Conservation (phyloP, 2,329 filamentous ascomycete genomes). For the Arthrobotrys megalospora region DNA sequence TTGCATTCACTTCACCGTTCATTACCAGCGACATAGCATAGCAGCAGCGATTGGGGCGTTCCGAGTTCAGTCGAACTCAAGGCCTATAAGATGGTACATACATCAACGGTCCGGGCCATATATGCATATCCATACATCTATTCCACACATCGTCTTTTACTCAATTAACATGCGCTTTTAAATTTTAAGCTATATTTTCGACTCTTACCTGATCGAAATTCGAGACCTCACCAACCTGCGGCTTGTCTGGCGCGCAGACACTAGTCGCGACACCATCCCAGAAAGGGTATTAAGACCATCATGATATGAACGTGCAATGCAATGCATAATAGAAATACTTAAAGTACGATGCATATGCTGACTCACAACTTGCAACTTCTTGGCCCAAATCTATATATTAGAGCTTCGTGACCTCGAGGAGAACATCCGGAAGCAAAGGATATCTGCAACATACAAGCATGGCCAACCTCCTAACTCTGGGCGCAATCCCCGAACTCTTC, state of each 20-base stretch:
- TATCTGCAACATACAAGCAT: background rate
- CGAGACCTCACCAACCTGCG: too few species aligned
- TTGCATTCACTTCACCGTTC: background rate
- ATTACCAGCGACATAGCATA: background rate
- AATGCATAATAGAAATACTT: background rate
- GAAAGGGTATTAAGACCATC: too few species aligned
- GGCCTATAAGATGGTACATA: slow-evolving; percentile 1
- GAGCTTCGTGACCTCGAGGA: background rate
- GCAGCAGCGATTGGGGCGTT: slow-evolving; percentile 5
- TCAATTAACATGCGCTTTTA: background rate
- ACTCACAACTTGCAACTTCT: too few species aligned
- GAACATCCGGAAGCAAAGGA: background rate
- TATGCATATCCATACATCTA: too few species aligned
- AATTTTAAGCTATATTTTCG: background rate
- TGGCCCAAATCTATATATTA: too few species aligned
- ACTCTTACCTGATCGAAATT: background rate
- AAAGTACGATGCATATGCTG: background rate
- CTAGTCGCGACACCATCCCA: background rate
- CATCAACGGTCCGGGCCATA: background rate
- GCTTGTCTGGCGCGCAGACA: background rate
- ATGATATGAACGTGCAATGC: too few species aligned
- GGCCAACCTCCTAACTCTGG: background rate
- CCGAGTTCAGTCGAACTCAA: background rate
- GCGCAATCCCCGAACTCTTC: background rate
- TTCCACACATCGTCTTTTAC: background rate